A percentile compares a stretch with the other conserved stretches of the same genome.
These are phyloP conservation scores for Ailanthus altissimus DNA, from an alignment of 345 rosid species.

Conservation along the genomic window DNA sequence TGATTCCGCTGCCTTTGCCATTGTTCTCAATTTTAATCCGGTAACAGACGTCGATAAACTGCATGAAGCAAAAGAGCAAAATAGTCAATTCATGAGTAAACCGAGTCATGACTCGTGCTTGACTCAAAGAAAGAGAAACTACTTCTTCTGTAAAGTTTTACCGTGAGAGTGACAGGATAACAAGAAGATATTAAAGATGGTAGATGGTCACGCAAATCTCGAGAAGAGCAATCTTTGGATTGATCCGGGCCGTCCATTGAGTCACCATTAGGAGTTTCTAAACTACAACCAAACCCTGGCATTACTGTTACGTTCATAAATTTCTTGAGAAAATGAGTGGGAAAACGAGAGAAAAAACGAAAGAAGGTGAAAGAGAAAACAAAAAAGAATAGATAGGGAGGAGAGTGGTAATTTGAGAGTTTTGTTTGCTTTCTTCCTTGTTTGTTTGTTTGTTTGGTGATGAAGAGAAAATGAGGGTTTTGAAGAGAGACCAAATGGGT, in stretches of 20 bases:
- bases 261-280: constrained; percentile 30
- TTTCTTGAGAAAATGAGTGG: neutral
- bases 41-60: constrained; percentile 78
- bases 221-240: constrained; percentile 32
- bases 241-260: constrained; percentile 38
- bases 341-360: neutral
- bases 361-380: neutral
- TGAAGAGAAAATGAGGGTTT: neutral
- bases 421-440: neutral
- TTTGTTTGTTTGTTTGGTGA: neutral
- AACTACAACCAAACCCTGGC: constrained; percentile 41
- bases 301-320: constrained; percentile 19
- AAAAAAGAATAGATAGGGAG: too few species aligned
- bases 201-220: constrained; percentile 40
- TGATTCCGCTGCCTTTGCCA: constrained; percentile 30
- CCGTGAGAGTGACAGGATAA: constrained; percentile 85
- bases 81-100: constrained; percentile 35
- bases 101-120: neutral
- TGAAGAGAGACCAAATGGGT: neutral
- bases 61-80: constrained; percentile 24
- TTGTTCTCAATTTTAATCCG: constrained; percentile 48
- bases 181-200: constrained; percentile 56
- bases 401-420: neutral
- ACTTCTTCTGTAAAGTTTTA: constrained; percentile 9
- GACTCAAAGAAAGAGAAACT: constrained; percentile 21